Percentiles rank a stretch among this genome's conserved stretches.
Conservation (phyloP, 306 rosid species). For the Quercus gilva region DNA sequence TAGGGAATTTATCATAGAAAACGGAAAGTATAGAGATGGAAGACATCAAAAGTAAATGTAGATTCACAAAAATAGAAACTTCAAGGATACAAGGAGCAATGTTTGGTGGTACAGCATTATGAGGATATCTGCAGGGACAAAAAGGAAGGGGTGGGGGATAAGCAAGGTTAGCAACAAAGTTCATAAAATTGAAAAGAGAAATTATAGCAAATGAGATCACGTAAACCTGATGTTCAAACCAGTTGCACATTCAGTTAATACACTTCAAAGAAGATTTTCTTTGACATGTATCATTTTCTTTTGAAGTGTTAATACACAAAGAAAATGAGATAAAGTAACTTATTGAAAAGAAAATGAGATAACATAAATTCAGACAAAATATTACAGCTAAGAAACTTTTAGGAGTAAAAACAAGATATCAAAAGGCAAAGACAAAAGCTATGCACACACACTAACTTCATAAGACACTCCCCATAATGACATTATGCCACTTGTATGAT, state of each 20-base stretch:
- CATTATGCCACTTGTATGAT: too few species aligned
- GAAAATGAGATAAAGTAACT: too few species aligned
- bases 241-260: background rate
- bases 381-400: background rate
- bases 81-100: conserved; percentile 92
- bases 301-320: too few species aligned
- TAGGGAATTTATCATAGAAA: background rate
- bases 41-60: background rate
- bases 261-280: background rate
- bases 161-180: conserved; percentile 13
- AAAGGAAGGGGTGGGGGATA: background rate
- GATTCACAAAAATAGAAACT: conserved; percentile 13
- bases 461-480: background rate
- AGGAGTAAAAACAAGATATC: background rate
- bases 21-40: background rate
- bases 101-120: conserved; percentile 74
- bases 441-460: background rate
- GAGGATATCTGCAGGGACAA: conserved; percentile 63
- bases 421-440: background rate
- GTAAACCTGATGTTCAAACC: background rate
- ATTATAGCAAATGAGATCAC: background rate
- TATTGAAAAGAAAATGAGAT: background rate
- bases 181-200: background rate
- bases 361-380: background rate
- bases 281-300: too few species aligned